A percentile compares a stretch with the other conserved stretches of the same genome.
phyloP scores from a whole-genome alignment of 2,329 filamentous ascomycete genomes.

The Leptographium lundbergii region DNA sequence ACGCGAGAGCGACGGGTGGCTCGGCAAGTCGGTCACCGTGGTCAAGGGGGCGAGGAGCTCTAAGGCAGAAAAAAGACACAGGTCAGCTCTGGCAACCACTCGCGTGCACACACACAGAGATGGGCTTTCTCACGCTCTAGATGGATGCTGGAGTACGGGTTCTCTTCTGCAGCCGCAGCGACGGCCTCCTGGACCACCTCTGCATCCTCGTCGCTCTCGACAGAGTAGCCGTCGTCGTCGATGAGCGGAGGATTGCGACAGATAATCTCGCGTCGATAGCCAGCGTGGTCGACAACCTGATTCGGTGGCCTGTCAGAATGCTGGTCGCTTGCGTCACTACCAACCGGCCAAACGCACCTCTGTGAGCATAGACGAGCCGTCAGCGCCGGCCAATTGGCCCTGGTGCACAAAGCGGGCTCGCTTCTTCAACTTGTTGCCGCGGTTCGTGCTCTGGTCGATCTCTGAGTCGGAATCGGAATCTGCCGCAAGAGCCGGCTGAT shows the following conservation, averaged over 20 bases:
- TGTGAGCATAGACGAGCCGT: conserved; percentile 56
- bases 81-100: too few relatives aligned
- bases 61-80: conserved; percentile 19
- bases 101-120: not conserved
- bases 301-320: too few relatives aligned
- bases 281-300: conserved; percentile 61
- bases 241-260: conserved; percentile 59
- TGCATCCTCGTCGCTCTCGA: conserved; percentile 58
- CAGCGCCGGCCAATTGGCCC: conserved; percentile 54
- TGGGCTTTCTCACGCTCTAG: conserved; percentile 48
- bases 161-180: conserved; percentile 51
- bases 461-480: conserved; percentile 69
- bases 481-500: conserved; percentile 20
- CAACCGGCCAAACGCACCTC: conserved; percentile 37
- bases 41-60: conserved; percentile 66
- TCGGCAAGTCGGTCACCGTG: conserved; percentile 58
- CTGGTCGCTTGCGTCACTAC: not conserved
- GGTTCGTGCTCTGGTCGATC: conserved; percentile 57
- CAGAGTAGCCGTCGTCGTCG: conserved; percentile 67
- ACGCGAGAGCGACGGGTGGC: conserved; percentile 60
- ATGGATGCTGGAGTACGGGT: conserved; percentile 61
- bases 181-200: conserved; percentile 48
- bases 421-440: conserved; percentile 69
- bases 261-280: conserved; percentile 60
- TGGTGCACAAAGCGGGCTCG: conserved; percentile 58